phyloP scores from a whole-genome alignment of 805 yeast species.

The Candida parachauliodes region DNA sequence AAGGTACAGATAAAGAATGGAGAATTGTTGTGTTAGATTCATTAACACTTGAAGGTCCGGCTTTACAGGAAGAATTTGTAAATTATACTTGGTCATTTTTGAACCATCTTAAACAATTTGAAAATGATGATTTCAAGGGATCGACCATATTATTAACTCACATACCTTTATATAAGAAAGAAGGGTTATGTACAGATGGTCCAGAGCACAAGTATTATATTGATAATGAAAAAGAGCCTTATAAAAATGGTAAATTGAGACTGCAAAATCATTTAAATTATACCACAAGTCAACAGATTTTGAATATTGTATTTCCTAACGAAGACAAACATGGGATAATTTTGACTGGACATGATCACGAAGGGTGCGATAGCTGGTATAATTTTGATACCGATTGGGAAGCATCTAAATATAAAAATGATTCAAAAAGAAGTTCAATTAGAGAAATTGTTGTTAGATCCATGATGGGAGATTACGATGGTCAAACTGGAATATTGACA shows the following conservation, averaged over 20 bases:
- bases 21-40: conserved; percentile 86
- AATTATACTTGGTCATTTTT: conserved; percentile 72
- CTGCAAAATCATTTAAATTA: conserved; percentile 82
- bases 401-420: conserved; percentile 43
- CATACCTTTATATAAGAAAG: conserved; percentile 80
- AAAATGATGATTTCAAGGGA: conserved; percentile 55
- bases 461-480: conserved; percentile 95
- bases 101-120: conserved; percentile 48
- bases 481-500: conserved; percentile 80
- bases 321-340: conserved; percentile 68
- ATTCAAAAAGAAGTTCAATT: conserved; percentile 32
- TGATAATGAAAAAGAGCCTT: conserved; percentile 56
- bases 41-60: conserved; percentile 85
- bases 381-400: conserved; percentile 53
- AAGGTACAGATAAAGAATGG: conserved; percentile 68
- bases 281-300: conserved; percentile 62
- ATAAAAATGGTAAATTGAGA: conserved; percentile 65
- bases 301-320: conserved; percentile 68
- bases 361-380: conserved; percentile 79
- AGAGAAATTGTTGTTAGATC: conserved; percentile 84
- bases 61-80: conserved; percentile 67
- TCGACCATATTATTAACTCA: conserved; percentile 83
- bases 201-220: conserved; percentile 54
- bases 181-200: conserved; percentile 84
- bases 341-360: conserved; percentile 94